Conservation (phyloP, 192 early-diverging fungal genomes). For the Backusella circina region DNA sequence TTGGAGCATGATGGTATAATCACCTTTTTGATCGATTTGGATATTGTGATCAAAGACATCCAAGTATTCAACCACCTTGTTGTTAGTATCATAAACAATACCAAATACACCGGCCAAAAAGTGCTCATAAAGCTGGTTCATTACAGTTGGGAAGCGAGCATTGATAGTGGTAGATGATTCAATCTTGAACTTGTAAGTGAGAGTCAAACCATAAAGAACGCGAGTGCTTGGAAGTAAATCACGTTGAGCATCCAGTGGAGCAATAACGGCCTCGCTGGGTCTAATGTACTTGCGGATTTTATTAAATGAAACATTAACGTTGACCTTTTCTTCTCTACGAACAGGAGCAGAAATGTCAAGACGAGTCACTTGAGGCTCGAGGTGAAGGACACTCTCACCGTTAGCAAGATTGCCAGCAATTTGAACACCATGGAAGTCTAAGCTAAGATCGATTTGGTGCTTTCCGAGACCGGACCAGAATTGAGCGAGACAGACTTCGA, state of each 20-base stretch:
- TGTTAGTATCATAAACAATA: conserved; percentile 77
- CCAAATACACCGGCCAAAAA: conserved; percentile 65
- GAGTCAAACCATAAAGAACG: conserved; percentile 66
- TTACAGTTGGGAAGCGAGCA: conserved; percentile 56
- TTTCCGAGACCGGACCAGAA: conserved; percentile 82
- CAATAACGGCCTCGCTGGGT: conserved; percentile 58
- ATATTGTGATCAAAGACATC: conserved; percentile 72
- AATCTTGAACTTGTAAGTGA: conserved; percentile 73
- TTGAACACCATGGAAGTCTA: conserved; percentile 81
- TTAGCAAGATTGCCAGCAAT: conserved; percentile 42
- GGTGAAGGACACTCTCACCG: conserved; percentile 35
- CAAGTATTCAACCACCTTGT: conserved; percentile 62
- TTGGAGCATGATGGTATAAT: conserved; percentile 81
- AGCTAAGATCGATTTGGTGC: conserved; percentile 61
- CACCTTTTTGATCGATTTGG: conserved; percentile 73
- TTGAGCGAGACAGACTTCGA: conserved; percentile 82
- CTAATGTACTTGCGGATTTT: conserved; percentile 62
- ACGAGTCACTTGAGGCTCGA: conserved; percentile 56
- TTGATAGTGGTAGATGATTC: conserved; percentile 52
- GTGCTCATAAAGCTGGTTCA: conserved; percentile 75
- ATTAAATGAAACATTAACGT: conserved; percentile 44
- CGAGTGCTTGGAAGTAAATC: conserved; percentile 69
- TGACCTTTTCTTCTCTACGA: conserved; percentile 67
- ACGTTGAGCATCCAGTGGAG: conserved; percentile 64
- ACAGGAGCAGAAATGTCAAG: conserved; percentile 69